A percentile compares a stretch with the other conserved stretches of the same genome.
Evolutionary conservation across 2,329 filamentous ascomycete species (phyloP).

Genomic region (Botryosphaeria dothidea): DNA sequence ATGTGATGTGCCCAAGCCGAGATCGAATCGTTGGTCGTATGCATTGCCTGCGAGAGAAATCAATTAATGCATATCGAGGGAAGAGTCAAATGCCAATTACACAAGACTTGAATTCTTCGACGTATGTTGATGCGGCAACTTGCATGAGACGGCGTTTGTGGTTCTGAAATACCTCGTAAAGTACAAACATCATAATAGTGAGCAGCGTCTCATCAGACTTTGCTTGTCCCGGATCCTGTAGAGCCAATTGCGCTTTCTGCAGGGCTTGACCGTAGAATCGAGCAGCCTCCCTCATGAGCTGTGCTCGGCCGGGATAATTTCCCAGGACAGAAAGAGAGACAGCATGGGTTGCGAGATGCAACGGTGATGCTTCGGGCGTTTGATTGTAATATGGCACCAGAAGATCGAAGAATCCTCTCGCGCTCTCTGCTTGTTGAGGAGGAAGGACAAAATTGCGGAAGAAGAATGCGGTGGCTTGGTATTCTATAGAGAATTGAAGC

Average conservation of each 20-base stretch:
- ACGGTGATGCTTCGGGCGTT: slow-evolving; percentile 34
- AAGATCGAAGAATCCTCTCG: slow-evolving; percentile 41
- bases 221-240: slow-evolving; percentile 36
- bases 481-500: slow-evolving; percentile 35
- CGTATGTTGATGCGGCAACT: neutral
- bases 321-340: slow-evolving; percentile 40
- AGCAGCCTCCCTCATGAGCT: slow-evolving; percentile 35
- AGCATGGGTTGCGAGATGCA: slow-evolving; percentile 42
- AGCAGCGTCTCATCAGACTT: slow-evolving; percentile 42
- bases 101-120: slow-evolving; percentile 10
- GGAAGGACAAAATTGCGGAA: slow-evolving; percentile 43
- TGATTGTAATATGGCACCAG: slow-evolving; percentile 40
- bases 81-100: neutral
- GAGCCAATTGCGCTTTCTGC: slow-evolving; percentile 36
- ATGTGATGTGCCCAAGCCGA: slow-evolving; percentile 42
- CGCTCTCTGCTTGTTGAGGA: slow-evolving; percentile 39
- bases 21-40: slow-evolving; percentile 38
- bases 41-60: slow-evolving; percentile 33
- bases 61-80: neutral
- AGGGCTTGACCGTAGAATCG: slow-evolving; percentile 40
- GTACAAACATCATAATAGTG: slow-evolving; percentile 41
- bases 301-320: slow-evolving; percentile 38
- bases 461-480: slow-evolving; percentile 43
- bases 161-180: slow-evolving; percentile 40
- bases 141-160: slow-evolving; percentile 1